Conservation (phyloP, 345 rosid genomes). For the Citrus hindsii region DNA sequence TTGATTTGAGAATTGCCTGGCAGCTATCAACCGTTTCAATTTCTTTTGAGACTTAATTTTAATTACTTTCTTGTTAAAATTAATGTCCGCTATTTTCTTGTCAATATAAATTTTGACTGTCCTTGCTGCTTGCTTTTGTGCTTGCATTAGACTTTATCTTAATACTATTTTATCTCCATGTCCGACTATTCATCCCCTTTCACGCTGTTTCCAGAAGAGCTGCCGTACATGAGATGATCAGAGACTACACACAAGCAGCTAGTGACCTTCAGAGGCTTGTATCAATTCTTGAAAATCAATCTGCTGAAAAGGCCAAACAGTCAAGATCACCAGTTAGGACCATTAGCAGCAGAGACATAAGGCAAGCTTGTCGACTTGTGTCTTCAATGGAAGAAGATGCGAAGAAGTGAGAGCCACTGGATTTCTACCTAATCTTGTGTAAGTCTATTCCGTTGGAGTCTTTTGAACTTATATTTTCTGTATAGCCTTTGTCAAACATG, state of each 20-base stretch:
- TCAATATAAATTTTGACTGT: not conserved
- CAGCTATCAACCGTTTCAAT: not conserved
- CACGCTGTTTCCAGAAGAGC: conserved; percentile 96
- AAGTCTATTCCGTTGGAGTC: conserved; percentile 28
- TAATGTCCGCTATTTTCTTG: not conserved
- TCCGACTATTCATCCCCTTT: conserved; percentile 12
- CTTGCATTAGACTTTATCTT: not conserved
- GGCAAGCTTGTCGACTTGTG: conserved; percentile 56
- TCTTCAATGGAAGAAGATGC: conserved; percentile 70
- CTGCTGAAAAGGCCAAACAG: conserved; percentile 36
- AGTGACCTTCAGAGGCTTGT: conserved; percentile 68
- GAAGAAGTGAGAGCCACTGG: conserved; percentile 54
- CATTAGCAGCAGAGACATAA: conserved; percentile 49
- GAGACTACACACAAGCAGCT: conserved; percentile 85
- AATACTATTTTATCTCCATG: not conserved
- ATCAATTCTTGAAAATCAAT: conserved; percentile 51
- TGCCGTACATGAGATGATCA: conserved; percentile 74
- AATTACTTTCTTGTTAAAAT: not conserved
- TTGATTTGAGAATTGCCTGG: not conserved
- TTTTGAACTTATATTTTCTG: not conserved
- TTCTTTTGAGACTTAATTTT: not conserved
- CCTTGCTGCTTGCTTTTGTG: not conserved
- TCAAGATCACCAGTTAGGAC: conserved; percentile 34
- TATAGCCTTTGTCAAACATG: not conserved
- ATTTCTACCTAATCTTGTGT: conserved; percentile 84